phyloP scores from a whole-genome alignment of 73 alveolate species.

The Stentor coeruleus region DNA sequence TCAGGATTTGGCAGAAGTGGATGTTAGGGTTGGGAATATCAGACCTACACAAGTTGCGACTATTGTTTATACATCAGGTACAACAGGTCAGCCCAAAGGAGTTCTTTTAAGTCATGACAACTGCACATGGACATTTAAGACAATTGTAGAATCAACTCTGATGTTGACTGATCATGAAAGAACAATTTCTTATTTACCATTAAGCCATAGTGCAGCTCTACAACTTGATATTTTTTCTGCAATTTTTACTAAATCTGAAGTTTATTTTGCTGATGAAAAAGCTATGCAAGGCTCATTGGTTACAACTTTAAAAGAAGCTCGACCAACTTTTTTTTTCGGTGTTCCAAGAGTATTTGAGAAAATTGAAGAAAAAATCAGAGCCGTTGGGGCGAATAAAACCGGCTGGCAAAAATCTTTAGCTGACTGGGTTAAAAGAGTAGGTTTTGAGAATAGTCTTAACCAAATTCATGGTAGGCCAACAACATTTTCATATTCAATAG shows the following conservation, averaged over 20 bases:
- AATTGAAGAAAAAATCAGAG: conserved; percentile 71
- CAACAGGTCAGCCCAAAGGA: conserved; percentile 90
- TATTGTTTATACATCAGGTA: conserved; percentile 81
- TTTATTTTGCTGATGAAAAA: conserved; percentile 74
- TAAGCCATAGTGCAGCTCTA: conserved; percentile 79
- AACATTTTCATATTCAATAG: background rate
- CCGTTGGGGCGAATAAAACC: conserved; percentile 42
- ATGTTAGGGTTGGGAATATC: conserved; percentile 9
- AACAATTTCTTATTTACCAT: conserved; percentile 74
- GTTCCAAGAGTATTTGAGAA: conserved; percentile 93
- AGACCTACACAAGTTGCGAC: conserved; percentile 72
- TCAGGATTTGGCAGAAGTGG: background rate
- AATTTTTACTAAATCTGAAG: conserved; percentile 39
- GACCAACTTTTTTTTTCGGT: conserved; percentile 82
- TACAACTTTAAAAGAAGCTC: conserved; percentile 60
- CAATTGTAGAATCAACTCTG: background rate
- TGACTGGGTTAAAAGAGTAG: conserved; percentile 28
- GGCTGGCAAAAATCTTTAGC: conserved; percentile 21
- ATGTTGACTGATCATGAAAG: conserved; percentile 40
- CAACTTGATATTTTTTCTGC: conserved; percentile 50
- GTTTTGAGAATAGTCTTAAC: background rate
- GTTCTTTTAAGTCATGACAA: conserved; percentile 88
- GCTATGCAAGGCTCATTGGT: conserved; percentile 81
- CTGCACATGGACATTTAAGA: conserved; percentile 27
- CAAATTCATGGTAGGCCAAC: background rate